Evolutionary conservation across 2,329 filamentous ascomycete species (phyloP).

Genomic region (Byssothecium circinans): DNA sequence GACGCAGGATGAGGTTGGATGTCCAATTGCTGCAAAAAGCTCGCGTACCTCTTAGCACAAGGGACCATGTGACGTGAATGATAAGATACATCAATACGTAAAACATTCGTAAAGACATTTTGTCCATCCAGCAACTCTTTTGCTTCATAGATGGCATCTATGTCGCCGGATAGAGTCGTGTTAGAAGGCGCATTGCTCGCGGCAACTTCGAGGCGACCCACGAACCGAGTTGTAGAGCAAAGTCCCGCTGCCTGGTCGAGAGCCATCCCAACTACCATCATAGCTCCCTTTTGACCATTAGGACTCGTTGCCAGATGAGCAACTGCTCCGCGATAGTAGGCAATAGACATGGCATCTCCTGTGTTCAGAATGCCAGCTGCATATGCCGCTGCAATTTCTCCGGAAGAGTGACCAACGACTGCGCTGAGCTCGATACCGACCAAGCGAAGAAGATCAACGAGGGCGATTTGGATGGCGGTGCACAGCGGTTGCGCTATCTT

Average conservation of each 20-base stretch:
- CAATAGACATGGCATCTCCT: constrained; percentile 16
- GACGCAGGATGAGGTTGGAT: no score
- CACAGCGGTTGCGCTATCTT: constrained; percentile 13
- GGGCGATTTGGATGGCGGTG: neutral
- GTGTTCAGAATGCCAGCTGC: constrained; percentile 9
- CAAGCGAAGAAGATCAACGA: constrained; percentile 2
- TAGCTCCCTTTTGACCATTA: constrained; percentile 13
- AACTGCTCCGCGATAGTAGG: constrained; percentile 21
- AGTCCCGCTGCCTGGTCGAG: constrained; percentile 8
- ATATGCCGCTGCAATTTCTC: constrained; percentile 15
- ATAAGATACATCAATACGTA: constrained; percentile 31
- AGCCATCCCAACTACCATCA: constrained; percentile 30
- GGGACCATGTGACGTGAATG: constrained; percentile 36
- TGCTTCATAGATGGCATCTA: constrained; percentile 5
- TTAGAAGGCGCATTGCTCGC: constrained; percentile 23
- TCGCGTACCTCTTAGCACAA: no score
- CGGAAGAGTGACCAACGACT: constrained; percentile 5
- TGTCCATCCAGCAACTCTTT: constrained; percentile 13
- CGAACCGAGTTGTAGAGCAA: constrained; percentile 30
- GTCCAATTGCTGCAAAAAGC: no score
- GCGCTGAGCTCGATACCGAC: constrained; percentile 7
- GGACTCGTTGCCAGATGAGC: neutral
- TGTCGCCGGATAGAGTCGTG: constrained; percentile 28
- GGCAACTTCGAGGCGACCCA: constrained; percentile 22
- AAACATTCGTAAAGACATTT: constrained; percentile 17